Evolutionary conservation across 768 basidiomycete genomes (phyloP), one percentile per base, ranked within the genome.

Genomic region (Melanogaster broomeanus): DNA sequence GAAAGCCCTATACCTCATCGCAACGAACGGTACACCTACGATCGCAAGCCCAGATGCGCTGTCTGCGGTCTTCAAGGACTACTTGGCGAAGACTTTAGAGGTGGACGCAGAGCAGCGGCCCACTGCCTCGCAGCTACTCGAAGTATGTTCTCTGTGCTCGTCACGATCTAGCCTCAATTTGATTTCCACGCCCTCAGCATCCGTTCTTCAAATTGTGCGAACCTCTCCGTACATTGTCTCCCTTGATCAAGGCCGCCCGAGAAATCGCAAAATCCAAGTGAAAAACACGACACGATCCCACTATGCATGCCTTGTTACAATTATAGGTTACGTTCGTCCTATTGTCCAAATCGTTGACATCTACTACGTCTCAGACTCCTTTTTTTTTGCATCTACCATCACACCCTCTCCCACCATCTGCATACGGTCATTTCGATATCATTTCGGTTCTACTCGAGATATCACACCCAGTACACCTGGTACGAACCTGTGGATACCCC

Each of bases 1-100:
- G 46, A 98, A 97, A 69, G 97, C 97, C 3, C 74, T 99, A 39
- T 99, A 98, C 70, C 83, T 99, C 42, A 99, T 99, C 61, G 96
- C 96, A 2, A 99, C 96, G 9, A 98, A 98, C 61, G 96, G 97
- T 24, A 98, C 96, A 21, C 97, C 97, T 0, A 89, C 88, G 46
- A 93, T 99, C 59, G 89, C 92, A 48, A 98, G 97, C 69, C 95
- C 95, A 9, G 87, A 87, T 62, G 73, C 79, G 46, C 71, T 89
- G 30, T 88, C 86, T 3, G 63, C 83, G 0, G 78, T 89, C 15
- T 98, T 99, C 76, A 85, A 82, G 48, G 92, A 97, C 63, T 99
- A 97, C 62, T 76, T 99, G 38, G 79, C 86, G 4, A 85, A 88
- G 71, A 87, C 88, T 9, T 75, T 98, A 41, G 94, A 97, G 62